Conservation (phyloP, 441 rosid species). For the Erodium moschatum region DNA sequence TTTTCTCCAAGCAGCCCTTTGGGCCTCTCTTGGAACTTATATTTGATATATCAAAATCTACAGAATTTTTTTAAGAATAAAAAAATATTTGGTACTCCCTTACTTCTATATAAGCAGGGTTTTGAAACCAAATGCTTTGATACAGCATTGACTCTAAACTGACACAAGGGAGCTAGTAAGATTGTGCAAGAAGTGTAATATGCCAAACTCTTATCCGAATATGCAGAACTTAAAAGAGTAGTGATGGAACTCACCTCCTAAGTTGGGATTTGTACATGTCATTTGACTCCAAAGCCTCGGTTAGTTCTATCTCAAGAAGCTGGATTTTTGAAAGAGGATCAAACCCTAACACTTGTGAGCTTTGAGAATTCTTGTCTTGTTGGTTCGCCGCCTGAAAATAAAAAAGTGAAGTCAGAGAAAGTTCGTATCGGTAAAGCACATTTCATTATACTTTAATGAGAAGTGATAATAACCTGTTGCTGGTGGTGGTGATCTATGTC, state of each 20-base stretch:
- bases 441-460: background rate
- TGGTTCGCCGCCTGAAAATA: constrained; percentile 26
- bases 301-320: constrained; percentile 34
- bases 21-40: no score
- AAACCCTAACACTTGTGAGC: constrained; percentile 24
- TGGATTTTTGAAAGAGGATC: constrained; percentile 36
- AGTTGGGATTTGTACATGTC: constrained; percentile 28
- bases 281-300: constrained; percentile 29
- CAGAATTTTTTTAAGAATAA: no score
- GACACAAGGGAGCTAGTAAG: background rate
- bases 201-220: background rate
- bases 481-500: constrained; percentile 7
- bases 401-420: background rate
- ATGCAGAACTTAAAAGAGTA: background rate
- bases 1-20: no score
- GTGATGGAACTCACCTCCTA: constrained; percentile 27
- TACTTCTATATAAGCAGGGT: no score
- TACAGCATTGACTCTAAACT: background rate
- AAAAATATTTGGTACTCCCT: no score
- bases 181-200: background rate
- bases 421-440: background rate
- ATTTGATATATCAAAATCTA: no score
- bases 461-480: constrained; percentile 17
- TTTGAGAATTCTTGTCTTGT: constrained; percentile 16
- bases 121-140: no score